A percentile compares a stretch with the other conserved stretches of the same genome.
Conservation (phyloP, 768 basidiomycete genomes). For the Collybia sp. region DNA sequence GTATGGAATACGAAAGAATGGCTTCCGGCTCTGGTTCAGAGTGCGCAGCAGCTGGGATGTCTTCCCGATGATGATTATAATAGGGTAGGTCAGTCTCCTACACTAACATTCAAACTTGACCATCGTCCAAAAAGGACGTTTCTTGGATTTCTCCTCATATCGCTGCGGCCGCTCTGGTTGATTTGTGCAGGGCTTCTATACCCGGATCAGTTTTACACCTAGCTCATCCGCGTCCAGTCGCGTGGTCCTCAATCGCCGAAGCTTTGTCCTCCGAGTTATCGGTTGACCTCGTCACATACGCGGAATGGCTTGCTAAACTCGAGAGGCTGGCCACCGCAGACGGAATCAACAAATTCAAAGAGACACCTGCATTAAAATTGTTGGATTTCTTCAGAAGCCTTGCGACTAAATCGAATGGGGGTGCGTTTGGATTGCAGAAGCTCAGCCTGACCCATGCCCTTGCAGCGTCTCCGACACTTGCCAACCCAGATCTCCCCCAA, state of each 20-base stretch:
- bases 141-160: too few species aligned
- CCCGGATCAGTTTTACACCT: conserved; percentile 16
- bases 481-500: too few species aligned
- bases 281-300: conserved; percentile 23
- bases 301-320: conserved; percentile 22
- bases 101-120: too few species aligned
- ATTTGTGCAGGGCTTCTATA: too few species aligned
- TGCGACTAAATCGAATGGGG: neutral
- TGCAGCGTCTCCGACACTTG: neutral
- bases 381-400: neutral
- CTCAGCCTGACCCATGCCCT: neutral
- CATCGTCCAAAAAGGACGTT: neutral
- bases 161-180: conserved; percentile 23
- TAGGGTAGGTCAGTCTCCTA: conserved; percentile 13
- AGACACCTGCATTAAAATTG: neutral
- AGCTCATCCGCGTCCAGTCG: conserved; percentile 24
- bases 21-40: conserved; percentile 32
- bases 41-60: conserved; percentile 18
- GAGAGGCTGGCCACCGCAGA: conserved; percentile 4
- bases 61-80: conserved; percentile 24
- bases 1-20: conserved; percentile 35
- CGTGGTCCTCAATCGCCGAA: conserved; percentile 16
- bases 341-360: neutral
- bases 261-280: conserved; percentile 6
- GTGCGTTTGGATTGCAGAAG: too few species aligned